A percentile compares a stretch with the other conserved stretches of the same genome.
Conservation (phyloP, 2,329 filamentous ascomycete species). For the Trichoderma simmonsii region DNA sequence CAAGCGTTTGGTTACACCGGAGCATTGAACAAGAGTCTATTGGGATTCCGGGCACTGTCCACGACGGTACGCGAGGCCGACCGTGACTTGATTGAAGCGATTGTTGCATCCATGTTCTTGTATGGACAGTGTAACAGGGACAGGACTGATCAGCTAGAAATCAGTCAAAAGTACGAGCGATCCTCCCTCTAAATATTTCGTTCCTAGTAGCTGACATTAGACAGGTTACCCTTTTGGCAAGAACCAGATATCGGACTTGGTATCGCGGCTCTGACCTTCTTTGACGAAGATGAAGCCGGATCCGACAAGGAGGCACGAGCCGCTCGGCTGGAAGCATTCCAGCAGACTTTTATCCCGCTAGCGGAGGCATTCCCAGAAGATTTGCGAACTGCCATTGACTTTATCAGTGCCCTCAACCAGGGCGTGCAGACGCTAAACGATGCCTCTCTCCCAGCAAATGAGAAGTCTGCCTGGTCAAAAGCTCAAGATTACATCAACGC, state of each 20-base stretch:
- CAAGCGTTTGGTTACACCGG: conserved; percentile 88
- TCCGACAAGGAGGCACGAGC: conserved; percentile 50
- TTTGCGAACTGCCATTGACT: conserved; percentile 53
- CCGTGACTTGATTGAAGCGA: conserved; percentile 79
- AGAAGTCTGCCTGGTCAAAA: conserved; percentile 53
- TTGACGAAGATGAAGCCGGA: conserved; percentile 65
- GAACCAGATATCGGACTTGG: conserved; percentile 74
- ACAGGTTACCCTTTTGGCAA: conserved; percentile 62
- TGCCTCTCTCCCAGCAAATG: conserved; percentile 44
- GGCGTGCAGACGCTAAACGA: conserved; percentile 54
- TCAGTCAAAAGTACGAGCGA: conserved; percentile 66
- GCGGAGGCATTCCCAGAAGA: conserved; percentile 59
- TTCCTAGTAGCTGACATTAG: conserved; percentile 3
- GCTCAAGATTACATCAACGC: conserved; percentile 52
- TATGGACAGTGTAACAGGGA: conserved; percentile 74
- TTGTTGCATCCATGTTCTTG: conserved; percentile 76
- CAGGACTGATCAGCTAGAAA: conserved; percentile 60
- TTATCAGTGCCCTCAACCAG: conserved; percentile 56
- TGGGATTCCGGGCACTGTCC: conserved; percentile 82
- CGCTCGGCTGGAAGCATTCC: conserved; percentile 49
- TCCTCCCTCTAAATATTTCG: neutral
- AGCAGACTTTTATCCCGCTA: conserved; percentile 52
- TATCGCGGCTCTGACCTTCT: conserved; percentile 75
- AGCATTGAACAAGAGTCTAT: conserved; percentile 82
- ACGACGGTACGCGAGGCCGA: conserved; percentile 74